Percentiles rank a stretch among this genome's conserved stretches.
phyloP scores from a whole-genome alignment of 2,329 filamentous ascomycete species.

The Ustilaginoidea virens region DNA sequence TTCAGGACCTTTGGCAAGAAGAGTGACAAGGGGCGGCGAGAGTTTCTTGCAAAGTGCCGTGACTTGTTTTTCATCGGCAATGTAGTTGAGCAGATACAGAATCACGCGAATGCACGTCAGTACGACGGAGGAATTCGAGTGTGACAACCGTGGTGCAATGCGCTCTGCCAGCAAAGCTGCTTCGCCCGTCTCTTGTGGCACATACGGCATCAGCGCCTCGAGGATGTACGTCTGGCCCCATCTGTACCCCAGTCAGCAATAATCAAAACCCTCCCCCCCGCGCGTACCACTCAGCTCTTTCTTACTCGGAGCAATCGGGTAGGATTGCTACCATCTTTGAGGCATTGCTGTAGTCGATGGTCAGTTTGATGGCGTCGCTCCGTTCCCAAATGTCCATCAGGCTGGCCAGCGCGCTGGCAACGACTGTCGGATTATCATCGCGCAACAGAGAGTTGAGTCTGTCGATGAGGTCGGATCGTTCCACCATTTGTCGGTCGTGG shows the following conservation, averaged over 20 bases:
- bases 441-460: constrained; percentile 75
- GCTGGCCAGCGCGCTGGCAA: constrained; percentile 79
- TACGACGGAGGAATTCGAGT: constrained; percentile 93
- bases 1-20: constrained; percentile 90
- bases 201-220: constrained; percentile 94
- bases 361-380: constrained; percentile 93
- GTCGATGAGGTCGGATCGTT: constrained; percentile 83
- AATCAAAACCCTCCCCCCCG: neutral
- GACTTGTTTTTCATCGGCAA: constrained; percentile 79
- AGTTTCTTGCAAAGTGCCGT: constrained; percentile 78
- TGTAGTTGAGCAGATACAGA: constrained; percentile 97
- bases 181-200: constrained; percentile 80
- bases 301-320: constrained; percentile 91
- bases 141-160: constrained; percentile 86
- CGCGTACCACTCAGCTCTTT: too few relatives aligned
- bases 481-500: constrained; percentile 81
- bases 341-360: constrained; percentile 92
- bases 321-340: constrained; percentile 97
- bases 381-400: constrained; percentile 98
- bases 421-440: constrained; percentile 94
- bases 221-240: constrained; percentile 99
- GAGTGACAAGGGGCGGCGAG: constrained; percentile 84
- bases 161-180: constrained; percentile 82
- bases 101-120: constrained; percentile 93
- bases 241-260: constrained; percentile 29